Base-by-base conservation (phyloP, 2,329 filamentous ascomycete species). In the Colletotrichum tropicale region DNA sequence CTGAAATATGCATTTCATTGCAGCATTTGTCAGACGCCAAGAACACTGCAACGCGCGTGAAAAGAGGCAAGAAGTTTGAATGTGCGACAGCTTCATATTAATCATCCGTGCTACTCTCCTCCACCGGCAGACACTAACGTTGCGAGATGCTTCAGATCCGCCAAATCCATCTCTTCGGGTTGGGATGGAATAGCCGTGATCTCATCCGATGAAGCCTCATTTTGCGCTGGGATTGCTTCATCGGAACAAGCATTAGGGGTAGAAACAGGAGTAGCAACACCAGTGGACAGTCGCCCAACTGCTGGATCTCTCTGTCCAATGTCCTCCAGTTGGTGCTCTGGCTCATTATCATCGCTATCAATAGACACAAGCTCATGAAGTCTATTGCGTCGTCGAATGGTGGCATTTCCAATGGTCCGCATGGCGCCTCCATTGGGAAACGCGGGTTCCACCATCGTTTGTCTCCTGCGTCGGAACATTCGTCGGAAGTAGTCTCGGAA, bases 401-500 rank as follows among this genome's bases (percentile, higher is more conserved):
- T 26, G 4, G 12, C 30, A 7, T 43, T 26, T 30, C 65, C 71
- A 32, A 73, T 5, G 15, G 71, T 73, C 10, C 38, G 34, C 24
- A 73, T 56, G 6, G 15, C 28, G 4, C 8, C 38, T n/a, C 65
- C 32, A 16, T 68, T 61, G 6, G n/a, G 21, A 38, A 62, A n/a
- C 5, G 38, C 13, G 10, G 71, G 34, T 8, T 24, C 66, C 16
- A 24, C 24, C 8, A 52, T 5, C 9, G 52, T 55, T 38, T 24
- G n/a, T 32, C 55, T 74, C 21, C 66, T n/a, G 15, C 72, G 72
- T 12, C 61, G 26, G 16, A 71, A 66, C 4, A 66, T 28, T 5
- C 72, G 67, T 12, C 72, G 72, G 21, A 74, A 74, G 15, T 71
- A 74, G 6, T 71, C 61, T 32, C 72, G n/a, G 10, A 71, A 74